Percentiles rank a stretch among this genome's conserved stretches.
Conservation (phyloP, 148 eudicot species). For the Rhododendron mucronatum region DNA sequence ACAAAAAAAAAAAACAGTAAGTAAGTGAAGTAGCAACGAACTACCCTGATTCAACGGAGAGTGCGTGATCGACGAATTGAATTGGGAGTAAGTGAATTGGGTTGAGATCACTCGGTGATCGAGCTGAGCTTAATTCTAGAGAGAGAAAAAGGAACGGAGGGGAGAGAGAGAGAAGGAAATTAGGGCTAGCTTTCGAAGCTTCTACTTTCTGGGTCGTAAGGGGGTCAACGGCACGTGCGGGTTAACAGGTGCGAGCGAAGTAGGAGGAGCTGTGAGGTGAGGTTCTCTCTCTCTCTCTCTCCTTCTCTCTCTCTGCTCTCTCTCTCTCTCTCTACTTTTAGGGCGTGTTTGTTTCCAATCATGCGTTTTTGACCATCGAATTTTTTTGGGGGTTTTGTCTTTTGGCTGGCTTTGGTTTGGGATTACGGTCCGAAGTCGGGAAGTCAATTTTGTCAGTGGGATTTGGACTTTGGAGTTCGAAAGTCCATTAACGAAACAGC, state of each 20-base stretch:
- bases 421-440: too few species aligned
- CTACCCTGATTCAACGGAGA: conserved; percentile 7
- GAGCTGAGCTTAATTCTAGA: background rate
- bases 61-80: background rate
- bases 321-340: background rate
- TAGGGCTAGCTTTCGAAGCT: conserved; percentile 25
- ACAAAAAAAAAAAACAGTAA: background rate
- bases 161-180: conserved; percentile 5
- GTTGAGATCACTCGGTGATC: background rate
- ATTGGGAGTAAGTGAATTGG: background rate
- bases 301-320: background rate
- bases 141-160: background rate
- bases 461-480: too few species aligned
- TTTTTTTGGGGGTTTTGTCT: too few species aligned
- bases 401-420: too few species aligned
- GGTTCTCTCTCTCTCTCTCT: too few species aligned
- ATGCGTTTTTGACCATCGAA: too few species aligned
- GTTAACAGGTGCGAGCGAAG: conserved; percentile 1
- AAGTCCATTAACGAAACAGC: too few species aligned
- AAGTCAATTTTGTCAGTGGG: too few species aligned
- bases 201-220: conserved; percentile 26
- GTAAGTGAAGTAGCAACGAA: background rate
- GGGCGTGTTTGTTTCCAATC: background rate
- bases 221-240: conserved; percentile 38
- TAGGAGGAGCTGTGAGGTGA: background rate